Base-by-base conservation (phyloP, 257 asterid species). In the Solanum okadae region DNA sequence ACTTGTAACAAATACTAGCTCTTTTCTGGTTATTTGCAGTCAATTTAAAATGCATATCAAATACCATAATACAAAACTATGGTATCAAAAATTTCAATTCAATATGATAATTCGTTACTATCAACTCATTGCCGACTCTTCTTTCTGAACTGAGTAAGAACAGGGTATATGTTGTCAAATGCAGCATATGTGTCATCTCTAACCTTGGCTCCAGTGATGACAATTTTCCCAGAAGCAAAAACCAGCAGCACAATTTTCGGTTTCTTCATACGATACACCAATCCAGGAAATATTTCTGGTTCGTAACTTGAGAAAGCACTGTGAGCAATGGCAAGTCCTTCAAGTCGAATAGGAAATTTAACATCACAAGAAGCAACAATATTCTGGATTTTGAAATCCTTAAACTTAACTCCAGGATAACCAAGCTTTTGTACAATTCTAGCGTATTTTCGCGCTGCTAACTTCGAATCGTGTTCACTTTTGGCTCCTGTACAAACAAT, bases 311-410 rank as follows among this genome's bases (percentile, higher is more conserved):
- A 18, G 65, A 56, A 56, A 56, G 5, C n/a, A 56, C 29, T 86
- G 15, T 89, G 92, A 5, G 91, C 82, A 46, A 86, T 87, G 6
- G 92, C 92, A 49, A 91, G 78, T 27, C 92, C 92, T 81, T 89
- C 93, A 22, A 91, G 92, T 90, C 92, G 85, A 81, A 89, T 89
- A 23, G 91, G 92, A 44, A 88, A 91, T 83, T 31, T 84, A 44
- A 91, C 93, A 79, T 91, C 92, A 72, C 92, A 91, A 6, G 90
- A 86, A 35, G 90, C 93, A 27, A 91, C 93, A 2, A 91, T 29
- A n/a, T 91, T 91, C 75, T 91, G 92, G 84, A 91, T 88, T 86
- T 91, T 89, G 61, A 91, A 91, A 77, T 91, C 79, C 42, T 33
- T 72, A 18, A 72, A 72, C 27, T 72, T 72, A 0, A 33, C 40